These are phyloP conservation scores for Ocimum tenuiflorum DNA, from an alignment of 257 asterid species.

Conservation along the genomic window DNA sequence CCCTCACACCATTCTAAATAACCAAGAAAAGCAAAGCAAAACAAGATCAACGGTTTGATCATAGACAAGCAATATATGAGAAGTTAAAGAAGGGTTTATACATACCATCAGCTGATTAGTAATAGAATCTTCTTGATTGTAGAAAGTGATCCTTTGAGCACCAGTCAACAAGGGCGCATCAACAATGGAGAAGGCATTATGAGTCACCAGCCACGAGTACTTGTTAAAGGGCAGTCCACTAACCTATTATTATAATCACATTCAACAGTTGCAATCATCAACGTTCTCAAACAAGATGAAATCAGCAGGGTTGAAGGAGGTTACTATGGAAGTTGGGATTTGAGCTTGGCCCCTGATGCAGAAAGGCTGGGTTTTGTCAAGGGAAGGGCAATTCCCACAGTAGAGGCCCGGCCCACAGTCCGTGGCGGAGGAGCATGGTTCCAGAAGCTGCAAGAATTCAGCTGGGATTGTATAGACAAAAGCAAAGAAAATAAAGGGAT, in stretches of 20 bases:
- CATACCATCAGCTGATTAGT: constrained; percentile 79
- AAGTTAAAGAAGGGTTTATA: background rate
- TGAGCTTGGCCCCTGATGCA: constrained; percentile 87
- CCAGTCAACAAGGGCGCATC: constrained; percentile 78
- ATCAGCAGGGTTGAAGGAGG: background rate
- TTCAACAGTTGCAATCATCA: background rate
- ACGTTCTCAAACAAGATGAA: background rate
- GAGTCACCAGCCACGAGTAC: constrained; percentile 92
- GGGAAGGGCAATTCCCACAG: constrained; percentile 83
- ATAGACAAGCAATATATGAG: background rate
- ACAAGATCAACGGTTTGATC: background rate
- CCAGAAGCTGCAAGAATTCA: constrained; percentile 57
- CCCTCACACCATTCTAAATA: no score
- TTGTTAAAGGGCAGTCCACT: constrained; percentile 89
- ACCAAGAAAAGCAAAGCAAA: background rate
- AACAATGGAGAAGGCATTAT: constrained; percentile 84
- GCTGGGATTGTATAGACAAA: constrained; percentile 13
- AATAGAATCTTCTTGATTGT: constrained; percentile 88
- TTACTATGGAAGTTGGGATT: constrained; percentile 67
- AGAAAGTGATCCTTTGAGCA: constrained; percentile 74
- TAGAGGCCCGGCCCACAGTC: constrained; percentile 77
- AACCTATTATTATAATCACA: constrained; percentile 33
- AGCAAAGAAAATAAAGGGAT: constrained; percentile 20
- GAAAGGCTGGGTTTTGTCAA: constrained; percentile 63
- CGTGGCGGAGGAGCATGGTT: constrained; percentile 57